Evolutionary conservation across 352 stramenopile species (phyloP), one percentile per base, ranked within the genome.

Genomic region (Pythium guiyangense): DNA sequence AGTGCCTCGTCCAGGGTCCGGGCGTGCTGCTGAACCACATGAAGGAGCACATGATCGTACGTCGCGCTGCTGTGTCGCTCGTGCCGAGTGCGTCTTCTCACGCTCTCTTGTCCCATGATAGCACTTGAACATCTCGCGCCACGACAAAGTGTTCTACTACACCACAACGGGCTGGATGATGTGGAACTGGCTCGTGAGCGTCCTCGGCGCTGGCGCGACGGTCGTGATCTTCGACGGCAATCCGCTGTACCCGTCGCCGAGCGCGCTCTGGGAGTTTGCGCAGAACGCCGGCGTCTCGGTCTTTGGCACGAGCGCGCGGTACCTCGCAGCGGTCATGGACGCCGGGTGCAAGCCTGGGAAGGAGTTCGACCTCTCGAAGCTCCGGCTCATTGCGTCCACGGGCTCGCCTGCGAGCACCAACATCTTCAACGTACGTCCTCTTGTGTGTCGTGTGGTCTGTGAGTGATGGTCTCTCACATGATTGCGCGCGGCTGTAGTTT

Each of bases 111-210:
- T 52, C n/a, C 0, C 9, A 27, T 50, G 47, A 8, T 52, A 87
- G 71, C 83, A 92, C 56, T 52, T 88, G 14, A 88, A 92, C 60
- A 65, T 92, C 22, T 64, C 58, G 25, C 74, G 76, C 10, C 26
- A 79, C 10, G 83, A 90, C 63, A 73, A 70, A n/a, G 78, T 88
- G 22, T 90, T 92, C 43, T 92, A 90, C 59, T 90, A 90, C 63
- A 90, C 79, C 48, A 92, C 83, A 4, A 92, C 83, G 3, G 83
- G 66, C 5, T 90, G 81, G 84, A 94, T 94, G 85, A 94, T 94
- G 85, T 94, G 85, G 85, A 93, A 94, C 57, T 96, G 84, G 84
- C 66, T 91, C 52, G 77, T 88, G 34, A 88, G 79, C 44, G 76
- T 63, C 6, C 74, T 96, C 12, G 75, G 79, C 18, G 67, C 84